A percentile compares a stretch with the other conserved stretches of the same genome.
phyloP scores from a whole-genome alignment of 2,329 filamentous ascomycete species.

The Aaosphaeria pasadenensis region DNA sequence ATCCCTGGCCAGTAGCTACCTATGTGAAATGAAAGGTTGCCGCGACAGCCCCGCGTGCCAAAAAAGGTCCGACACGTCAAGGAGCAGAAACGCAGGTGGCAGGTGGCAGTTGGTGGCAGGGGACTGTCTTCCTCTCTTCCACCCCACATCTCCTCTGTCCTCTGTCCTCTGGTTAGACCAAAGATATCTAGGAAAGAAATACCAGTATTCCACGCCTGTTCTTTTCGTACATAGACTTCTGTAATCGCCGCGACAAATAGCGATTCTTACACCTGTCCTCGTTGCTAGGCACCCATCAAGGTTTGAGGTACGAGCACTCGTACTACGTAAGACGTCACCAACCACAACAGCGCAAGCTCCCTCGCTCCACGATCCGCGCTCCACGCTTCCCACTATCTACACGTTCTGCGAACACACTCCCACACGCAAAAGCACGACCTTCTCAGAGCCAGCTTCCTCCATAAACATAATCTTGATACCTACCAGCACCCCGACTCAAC shows the following conservation, averaged over 20 bases:
- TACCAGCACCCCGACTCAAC: not conserved
- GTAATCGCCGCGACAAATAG: not conserved
- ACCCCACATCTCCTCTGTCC: constrained; percentile 2
- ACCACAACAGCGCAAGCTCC: constrained; percentile 1
- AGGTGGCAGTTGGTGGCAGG: too few relatives aligned
- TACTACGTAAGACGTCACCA: constrained; percentile 8
- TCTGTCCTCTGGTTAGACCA: not conserved
- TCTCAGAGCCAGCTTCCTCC: not conserved
- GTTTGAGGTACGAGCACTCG: not conserved
- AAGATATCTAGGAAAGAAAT: too few relatives aligned
- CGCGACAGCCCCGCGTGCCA: constrained; percentile 9
- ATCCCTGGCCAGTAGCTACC: not conserved
- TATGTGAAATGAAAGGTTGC: constrained; percentile 3
- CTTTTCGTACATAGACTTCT: too few relatives aligned
- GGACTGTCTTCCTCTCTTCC: too few relatives aligned
- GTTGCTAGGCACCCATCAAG: constrained; percentile 23
- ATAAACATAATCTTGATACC: not conserved
- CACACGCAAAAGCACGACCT: not conserved
- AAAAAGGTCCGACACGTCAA: constrained; percentile 16
- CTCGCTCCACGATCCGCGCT: not conserved
- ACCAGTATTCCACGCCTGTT: too few relatives aligned
- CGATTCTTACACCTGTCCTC: constrained; percentile 6
- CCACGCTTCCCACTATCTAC: not conserved
- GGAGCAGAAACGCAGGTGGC: not conserved
- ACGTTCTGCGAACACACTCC: not conserved